Base-by-base conservation (phyloP, 179 eudicot species). In the Kewa caespitosa region DNA sequence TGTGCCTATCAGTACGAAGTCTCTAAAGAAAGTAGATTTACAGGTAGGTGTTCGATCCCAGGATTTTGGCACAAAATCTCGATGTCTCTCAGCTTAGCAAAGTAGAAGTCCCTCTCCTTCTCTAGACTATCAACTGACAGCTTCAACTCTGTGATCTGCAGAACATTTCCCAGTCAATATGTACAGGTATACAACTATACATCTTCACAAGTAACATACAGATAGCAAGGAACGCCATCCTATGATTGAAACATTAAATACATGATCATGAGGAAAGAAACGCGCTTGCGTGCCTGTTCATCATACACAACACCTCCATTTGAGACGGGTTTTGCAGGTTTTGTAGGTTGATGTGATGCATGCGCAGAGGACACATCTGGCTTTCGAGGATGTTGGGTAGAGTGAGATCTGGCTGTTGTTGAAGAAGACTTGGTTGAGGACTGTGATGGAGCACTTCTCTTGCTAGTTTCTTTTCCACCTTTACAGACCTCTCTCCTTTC, bases 21-120 rank as follows among this genome's bases (percentile, higher is more conserved):
- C 25, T 66, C 37, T 12, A 50, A 38, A 57, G 31, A 10, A 38
- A 31, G 27, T 30, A n/a, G 67, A 38, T 67, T n/a, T 91, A 93
- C 98, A n/a, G 93, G 86, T 41, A 73, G 69, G 42, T 90, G 86
- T 76, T 88, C 93, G 72, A 93, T 87, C 74, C 79, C 87, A 18
- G 97, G 92, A 79, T 43, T 83, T 78, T 93, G 98, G 90, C 98
- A 91, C 81, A 93, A 48, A 73, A 93, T 84, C 81, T 93, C 98
- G 43, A 93, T 82, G 64, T 91, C 98, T 83, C 98, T 89, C 78
- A 93, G 78, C 85, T 93, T 93, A 9, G 88, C 87, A 81, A 93
- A 93, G 87, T 93, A 93, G 87, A 90, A 93, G 77, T 93, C 98
- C 85, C 97, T 86, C 74, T 91, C 98, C 79, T 92, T 93, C 86